Evolutionary conservation across 179 eudicot genomes (phyloP).

Genomic region (Sideroxylon spinosum): DNA sequence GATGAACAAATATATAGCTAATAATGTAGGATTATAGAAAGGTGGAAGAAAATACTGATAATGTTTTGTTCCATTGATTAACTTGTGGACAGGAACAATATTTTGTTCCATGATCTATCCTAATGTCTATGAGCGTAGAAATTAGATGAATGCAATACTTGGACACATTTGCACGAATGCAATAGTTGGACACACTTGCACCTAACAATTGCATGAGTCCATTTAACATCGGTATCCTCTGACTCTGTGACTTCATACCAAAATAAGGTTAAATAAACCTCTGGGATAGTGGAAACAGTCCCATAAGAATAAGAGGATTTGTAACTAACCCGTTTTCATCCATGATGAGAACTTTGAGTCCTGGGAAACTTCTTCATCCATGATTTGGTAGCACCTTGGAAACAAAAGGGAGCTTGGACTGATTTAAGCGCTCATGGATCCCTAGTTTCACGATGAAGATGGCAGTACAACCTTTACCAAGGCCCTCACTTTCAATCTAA

Average conservation of each 20-base stretch:
- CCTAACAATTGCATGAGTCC: too few relatives aligned
- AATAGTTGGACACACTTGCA: too few relatives aligned
- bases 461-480: constrained; percentile 69
- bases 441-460: constrained; percentile 75
- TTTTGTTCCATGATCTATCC: too few relatives aligned
- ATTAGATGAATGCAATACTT: too few relatives aligned
- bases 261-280: not conserved
- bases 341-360: constrained; percentile 78
- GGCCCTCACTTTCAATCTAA: constrained; percentile 85
- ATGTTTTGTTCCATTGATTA: too few relatives aligned
- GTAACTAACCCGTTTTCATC: constrained; percentile 82
- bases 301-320: constrained; percentile 1
- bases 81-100: too few relatives aligned
- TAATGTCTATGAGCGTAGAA: too few relatives aligned
- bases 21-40: not conserved
- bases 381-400: constrained; percentile 39
- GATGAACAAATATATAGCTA: not conserved
- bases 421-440: constrained; percentile 39
- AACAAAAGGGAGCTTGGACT: constrained; percentile 35
- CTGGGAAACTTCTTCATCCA: constrained; percentile 47
- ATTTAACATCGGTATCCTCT: too few relatives aligned
- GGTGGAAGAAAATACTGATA: too few relatives aligned
- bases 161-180: too few relatives aligned
- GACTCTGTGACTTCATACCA: not conserved
- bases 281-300: not conserved